Evolutionary conservation across 169 alveolate genomes (phyloP).

Genomic region (Plasmodium knowlesi): DNA sequence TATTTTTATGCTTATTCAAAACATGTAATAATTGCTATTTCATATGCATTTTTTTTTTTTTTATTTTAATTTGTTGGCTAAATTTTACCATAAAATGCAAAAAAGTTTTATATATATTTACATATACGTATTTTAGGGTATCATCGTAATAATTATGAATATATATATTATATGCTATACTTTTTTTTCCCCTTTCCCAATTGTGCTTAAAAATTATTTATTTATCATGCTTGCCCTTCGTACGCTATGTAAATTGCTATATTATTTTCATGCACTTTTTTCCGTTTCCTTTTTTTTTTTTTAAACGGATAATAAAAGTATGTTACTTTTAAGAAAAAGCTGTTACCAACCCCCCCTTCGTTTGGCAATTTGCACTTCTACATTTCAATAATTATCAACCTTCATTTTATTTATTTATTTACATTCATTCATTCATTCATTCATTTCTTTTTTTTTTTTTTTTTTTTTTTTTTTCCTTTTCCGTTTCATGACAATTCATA

Average conservation of each 20-base stretch:
- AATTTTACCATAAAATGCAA: background rate
- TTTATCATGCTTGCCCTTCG: background rate
- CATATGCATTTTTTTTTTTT: background rate
- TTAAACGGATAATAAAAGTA: slow-evolving; percentile 6
- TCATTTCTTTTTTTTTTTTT: too few species aligned
- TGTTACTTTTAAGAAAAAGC: background rate
- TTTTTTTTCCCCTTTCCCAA: background rate
- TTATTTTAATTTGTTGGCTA: background rate
- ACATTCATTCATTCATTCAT: too few species aligned
- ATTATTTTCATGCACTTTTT: background rate
- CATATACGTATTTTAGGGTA: background rate
- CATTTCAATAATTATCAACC: background rate
- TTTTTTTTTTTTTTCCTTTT: background rate
- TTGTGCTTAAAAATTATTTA: background rate
- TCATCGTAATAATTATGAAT: background rate
- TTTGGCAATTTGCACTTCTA: background rate
- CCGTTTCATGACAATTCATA: background rate
- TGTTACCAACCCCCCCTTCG: background rate
- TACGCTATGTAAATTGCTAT: background rate
- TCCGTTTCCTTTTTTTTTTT: background rate
- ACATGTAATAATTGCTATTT: background rate
- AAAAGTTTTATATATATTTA: background rate
- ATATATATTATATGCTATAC: too few species aligned
- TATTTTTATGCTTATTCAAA: background rate
- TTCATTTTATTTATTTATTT: background rate